Base-by-base conservation (phyloP, 2,329 filamentous ascomycete species). In the Scopulariopsis brevicaulis region DNA sequence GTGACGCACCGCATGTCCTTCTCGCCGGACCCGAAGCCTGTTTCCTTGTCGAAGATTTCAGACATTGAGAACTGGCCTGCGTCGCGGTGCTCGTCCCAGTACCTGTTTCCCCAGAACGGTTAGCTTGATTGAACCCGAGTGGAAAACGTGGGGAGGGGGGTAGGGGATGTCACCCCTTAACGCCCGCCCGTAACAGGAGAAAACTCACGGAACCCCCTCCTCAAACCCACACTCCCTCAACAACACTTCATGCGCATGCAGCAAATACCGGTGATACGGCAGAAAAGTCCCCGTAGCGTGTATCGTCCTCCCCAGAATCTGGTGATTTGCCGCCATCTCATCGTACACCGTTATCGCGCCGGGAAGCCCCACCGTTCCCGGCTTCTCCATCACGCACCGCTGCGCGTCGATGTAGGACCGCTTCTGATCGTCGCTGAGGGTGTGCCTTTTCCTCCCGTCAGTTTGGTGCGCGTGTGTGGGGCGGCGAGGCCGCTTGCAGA, bases 191-290 rank as follows among this genome's bases (percentile, higher is more conserved):
- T 3, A 3, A 10, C 37, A 6, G 20, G 25, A 25, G 43, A 1
- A 3, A 18, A 55, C 59, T 55, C 52, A 60, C 59, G 59, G 59
- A 2, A 59, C 51, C 5, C 28, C 24, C 6, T 40, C 59, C 5
- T 59, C 28, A 52, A 59, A 60, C 15, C 59, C 59, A 35, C 59
- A 60, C 43, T 60, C 59, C 22, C 24, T 37, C 24, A 59, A 53
- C 32, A 59, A 46, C 14, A 25, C 18, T 51, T 60, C 59, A 22
- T 60, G 59, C 10, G 55, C 55, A 22, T 59, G 57, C 11, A 60
- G 54, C 24, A 60, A 54, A 51, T 57, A 57, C 4, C 59, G 59
- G 43, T 60, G 59, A 34, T 59, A 60, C 15, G 59, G 59, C 22
- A 60, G 35, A 37, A 60, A 60, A 4, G 24, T 34, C 1, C 59